phyloP scores from a whole-genome alignment of 2,329 filamentous ascomycete genomes.

The Sclerotinia glacialis region DNA sequence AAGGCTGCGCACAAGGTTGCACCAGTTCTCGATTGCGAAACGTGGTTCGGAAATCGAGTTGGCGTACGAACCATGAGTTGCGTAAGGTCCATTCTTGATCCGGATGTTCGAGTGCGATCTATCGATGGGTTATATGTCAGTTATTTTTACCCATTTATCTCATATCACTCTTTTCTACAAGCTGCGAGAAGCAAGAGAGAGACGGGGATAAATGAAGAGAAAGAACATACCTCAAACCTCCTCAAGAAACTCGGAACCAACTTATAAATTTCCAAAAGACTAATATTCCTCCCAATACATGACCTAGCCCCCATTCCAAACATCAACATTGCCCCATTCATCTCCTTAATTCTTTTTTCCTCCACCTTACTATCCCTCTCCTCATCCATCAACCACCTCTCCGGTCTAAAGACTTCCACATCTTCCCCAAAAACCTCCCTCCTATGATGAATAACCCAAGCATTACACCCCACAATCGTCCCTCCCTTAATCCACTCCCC shows the following conservation, averaged over 20 bases:
- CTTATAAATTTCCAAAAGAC: constrained; percentile 62
- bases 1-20: not conserved
- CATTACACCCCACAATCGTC: constrained; percentile 71
- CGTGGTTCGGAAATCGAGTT: constrained; percentile 49
- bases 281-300: constrained; percentile 68
- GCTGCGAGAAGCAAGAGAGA: not conserved
- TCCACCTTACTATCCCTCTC: constrained; percentile 41
- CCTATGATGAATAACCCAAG: constrained; percentile 71
- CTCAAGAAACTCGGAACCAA: constrained; percentile 59
- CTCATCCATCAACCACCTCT: constrained; percentile 59
- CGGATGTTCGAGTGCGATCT: constrained; percentile 56
- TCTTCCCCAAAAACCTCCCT: constrained; percentile 67
- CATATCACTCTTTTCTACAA: not conserved
- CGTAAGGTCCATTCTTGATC: constrained; percentile 55
- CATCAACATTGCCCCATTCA: constrained; percentile 69
- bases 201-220: not conserved
- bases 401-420: constrained; percentile 63
- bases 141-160: not conserved
- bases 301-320: constrained; percentile 70
- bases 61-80: constrained; percentile 64
- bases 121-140: not conserved
- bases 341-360: constrained; percentile 58
- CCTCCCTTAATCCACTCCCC: constrained; percentile 63
- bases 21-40: constrained; percentile 32
- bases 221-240: constrained; percentile 56